phyloP scores from a whole-genome alignment of 257 asterid genomes.

The Echites panduratus region DNA sequence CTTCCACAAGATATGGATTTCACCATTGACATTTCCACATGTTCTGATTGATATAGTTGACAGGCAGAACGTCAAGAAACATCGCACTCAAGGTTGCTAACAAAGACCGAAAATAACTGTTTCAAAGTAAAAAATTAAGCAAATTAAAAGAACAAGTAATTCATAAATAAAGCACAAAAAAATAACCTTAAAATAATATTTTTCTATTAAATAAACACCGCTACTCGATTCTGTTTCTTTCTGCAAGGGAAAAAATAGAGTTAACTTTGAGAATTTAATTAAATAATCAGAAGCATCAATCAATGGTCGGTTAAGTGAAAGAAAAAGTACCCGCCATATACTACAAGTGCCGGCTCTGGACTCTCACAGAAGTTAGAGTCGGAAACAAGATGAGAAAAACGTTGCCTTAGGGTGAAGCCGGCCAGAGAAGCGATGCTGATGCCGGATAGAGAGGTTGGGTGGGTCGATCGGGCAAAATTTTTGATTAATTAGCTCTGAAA shows the following conservation, averaged over 20 bases:
- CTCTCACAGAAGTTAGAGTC: no score
- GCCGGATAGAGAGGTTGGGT: not conserved
- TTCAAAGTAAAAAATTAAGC: no score
- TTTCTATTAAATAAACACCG: not conserved
- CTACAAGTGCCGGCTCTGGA: not conserved
- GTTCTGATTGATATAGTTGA: not conserved
- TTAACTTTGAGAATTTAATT: not conserved
- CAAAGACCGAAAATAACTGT: not conserved
- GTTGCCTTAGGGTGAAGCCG: not conserved
- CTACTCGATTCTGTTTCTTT: not conserved
- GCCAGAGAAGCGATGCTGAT: not conserved
- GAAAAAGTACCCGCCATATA: not conserved
- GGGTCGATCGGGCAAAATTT: not conserved
- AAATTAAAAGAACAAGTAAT: not conserved
- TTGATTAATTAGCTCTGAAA: not conserved
- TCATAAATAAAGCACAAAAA: not conserved
- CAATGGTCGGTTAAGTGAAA: not conserved
- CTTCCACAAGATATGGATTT: not conserved
- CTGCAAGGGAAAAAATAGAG: not conserved
- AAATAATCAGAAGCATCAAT: not conserved
- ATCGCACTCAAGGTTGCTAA: not conserved
- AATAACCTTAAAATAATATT: not conserved
- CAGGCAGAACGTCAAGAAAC: not conserved
- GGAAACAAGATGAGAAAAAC: no score
- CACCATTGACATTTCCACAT: not conserved